A percentile compares a stretch with the other conserved stretches of the same genome.
Evolutionary conservation across 108 stramenopile genomes (phyloP).

Genomic region (Parmales sp.): DNA sequence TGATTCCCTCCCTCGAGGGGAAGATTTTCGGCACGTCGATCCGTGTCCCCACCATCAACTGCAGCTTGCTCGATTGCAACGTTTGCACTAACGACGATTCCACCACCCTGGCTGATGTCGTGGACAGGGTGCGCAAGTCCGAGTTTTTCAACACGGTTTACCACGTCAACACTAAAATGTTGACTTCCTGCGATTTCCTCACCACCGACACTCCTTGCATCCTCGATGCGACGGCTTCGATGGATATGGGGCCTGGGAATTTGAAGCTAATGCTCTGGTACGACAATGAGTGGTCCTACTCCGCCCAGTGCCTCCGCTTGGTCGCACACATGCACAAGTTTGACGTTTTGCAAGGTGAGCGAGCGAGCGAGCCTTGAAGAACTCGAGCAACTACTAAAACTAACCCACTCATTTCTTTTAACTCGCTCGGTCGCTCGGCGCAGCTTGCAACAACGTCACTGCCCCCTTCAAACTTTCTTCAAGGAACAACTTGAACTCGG

Average conservation of each 20-base stretch:
- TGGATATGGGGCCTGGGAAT: neutral
- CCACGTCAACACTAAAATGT: neutral
- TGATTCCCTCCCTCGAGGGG: neutral
- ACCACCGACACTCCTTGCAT: neutral
- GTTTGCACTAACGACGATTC: neutral
- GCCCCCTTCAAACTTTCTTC: no score
- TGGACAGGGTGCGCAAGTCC: neutral
- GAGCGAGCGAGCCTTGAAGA: no score
- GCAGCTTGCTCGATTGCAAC: conserved; percentile 5
- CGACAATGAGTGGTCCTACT: conserved; percentile 13
- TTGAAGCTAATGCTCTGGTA: conserved; percentile 13
- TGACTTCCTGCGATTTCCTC: neutral
- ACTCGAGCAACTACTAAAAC: no score
- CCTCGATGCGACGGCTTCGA: neutral
- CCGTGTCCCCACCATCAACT: conserved; percentile 6
- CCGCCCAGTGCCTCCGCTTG: neutral
- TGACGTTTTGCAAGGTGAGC: no score
- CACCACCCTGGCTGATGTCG: neutral
- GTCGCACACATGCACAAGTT: neutral
- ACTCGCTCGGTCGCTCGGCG: no score
- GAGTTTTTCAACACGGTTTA: neutral
- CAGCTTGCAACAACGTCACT: no score
- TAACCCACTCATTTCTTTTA: no score
- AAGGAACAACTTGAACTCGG: no score
- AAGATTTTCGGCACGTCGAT: neutral